Percentiles rank a stretch among this genome's conserved stretches.
Evolutionary conservation across 768 basidiomycete genomes (phyloP).

Genomic region (Boletus rubropictus): DNA sequence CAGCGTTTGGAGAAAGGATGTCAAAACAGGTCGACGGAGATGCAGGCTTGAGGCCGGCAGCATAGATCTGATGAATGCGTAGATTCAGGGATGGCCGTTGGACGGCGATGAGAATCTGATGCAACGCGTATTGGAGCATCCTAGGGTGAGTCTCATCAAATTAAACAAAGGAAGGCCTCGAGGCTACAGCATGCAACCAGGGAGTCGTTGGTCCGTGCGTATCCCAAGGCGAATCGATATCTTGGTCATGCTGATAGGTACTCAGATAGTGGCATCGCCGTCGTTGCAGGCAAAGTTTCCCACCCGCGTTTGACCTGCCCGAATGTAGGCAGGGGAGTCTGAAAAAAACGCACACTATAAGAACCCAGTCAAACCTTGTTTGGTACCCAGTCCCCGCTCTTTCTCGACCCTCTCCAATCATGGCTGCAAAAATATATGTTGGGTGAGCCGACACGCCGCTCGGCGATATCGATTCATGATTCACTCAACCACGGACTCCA

Average conservation of each 20-base stretch:
- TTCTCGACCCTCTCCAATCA: slow-evolving; percentile 15
- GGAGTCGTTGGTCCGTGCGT: too few relatives aligned
- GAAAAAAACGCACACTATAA: slow-evolving; percentile 32
- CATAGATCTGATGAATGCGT: neutral
- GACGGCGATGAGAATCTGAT: slow-evolving; percentile 6
- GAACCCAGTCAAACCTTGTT: slow-evolving; percentile 20
- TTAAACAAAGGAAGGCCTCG: slow-evolving; percentile 4
- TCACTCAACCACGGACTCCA: slow-evolving; percentile 5
- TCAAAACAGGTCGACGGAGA: too few relatives aligned
- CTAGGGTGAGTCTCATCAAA: slow-evolving; percentile 1
- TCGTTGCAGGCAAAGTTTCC: neutral
- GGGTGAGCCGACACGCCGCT: slow-evolving; percentile 21
- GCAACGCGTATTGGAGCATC: neutral
- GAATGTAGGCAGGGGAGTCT: slow-evolving; percentile 31
- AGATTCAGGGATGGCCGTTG: neutral
- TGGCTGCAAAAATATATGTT: slow-evolving; percentile 31
- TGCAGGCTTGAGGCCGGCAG: too few relatives aligned
- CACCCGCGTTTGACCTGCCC: slow-evolving; percentile 17
- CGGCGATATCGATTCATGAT: neutral
- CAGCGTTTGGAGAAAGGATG: neutral
- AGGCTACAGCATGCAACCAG: slow-evolving; percentile 7
- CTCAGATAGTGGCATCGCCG: too few relatives aligned
- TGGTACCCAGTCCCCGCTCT: slow-evolving; percentile 9
- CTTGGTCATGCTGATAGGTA: too few relatives aligned
- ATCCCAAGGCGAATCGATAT: too few relatives aligned